A percentile compares a stretch with the other conserved stretches of the same genome.
phyloP scores from a whole-genome alignment of 345 rosid species.

The Ailanthus altissimus region DNA sequence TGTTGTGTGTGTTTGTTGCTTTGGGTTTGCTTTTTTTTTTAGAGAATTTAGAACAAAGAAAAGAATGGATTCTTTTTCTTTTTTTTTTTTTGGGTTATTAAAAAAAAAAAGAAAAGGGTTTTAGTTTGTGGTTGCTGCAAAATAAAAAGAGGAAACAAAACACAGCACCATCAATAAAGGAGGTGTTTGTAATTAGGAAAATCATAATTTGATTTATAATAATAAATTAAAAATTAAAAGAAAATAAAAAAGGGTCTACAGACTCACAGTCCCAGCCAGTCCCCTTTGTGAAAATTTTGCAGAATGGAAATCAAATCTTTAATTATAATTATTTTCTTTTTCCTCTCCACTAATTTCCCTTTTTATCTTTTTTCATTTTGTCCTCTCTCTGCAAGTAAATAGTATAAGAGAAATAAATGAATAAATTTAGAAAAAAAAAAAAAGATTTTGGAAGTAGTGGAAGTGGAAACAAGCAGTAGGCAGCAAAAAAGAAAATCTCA shows the following conservation, averaged over 20 bases:
- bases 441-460: background rate
- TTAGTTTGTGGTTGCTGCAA: constrained; percentile 46
- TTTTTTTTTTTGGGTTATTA: too few relatives aligned
- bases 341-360: background rate
- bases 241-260: constrained; percentile 6
- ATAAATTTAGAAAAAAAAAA: too few relatives aligned
- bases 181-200: constrained; percentile 23
- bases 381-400: background rate
- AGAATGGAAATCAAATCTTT: constrained; percentile 22
- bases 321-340: background rate
- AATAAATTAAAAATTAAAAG: background rate
- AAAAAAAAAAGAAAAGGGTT: constrained; percentile 35
- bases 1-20: constrained; percentile 1
- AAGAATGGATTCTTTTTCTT: constrained; percentile 22
- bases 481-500: background rate
- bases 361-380: background rate
- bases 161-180: constrained; percentile 43
- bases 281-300: constrained; percentile 29
- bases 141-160: constrained; percentile 40
- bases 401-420: too few relatives aligned
- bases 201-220: background rate
- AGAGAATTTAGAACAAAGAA: constrained; percentile 28
- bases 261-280: background rate
- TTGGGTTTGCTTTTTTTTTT: constrained; percentile 4
- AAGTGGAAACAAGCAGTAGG: background rate